Evolutionary conservation across 2,329 filamentous ascomycete genomes (phyloP), one percentile per base, ranked within the genome.

Genomic region (Colletotrichum tofieldiae): DNA sequence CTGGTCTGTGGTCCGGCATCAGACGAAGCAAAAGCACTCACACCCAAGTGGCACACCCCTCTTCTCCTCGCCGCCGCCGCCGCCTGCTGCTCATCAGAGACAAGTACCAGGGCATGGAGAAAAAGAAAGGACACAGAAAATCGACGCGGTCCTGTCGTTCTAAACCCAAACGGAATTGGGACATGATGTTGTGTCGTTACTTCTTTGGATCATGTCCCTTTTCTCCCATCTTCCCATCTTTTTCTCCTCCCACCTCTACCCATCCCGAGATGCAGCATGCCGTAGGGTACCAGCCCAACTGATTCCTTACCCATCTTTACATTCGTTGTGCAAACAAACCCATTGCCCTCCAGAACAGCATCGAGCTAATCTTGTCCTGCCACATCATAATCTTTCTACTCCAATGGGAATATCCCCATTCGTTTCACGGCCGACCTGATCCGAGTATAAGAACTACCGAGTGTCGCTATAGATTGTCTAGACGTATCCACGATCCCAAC

Each of bases 31-130:
- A 37, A 73, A 63, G 68, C 68, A 73, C 68, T 73, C 72, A 72
- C 72, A 67, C 72, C 72, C 68, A 73, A 73, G 68, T 72, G 63
- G 65, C 72, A 73, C 72, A 72, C 72, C 73, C 71, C 71, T 75
- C 71, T 73, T 67, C 43, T 59, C 45, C 20, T 43, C 47, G 20
- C 37, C 43, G 52, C 43, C 67, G 49, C 37, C 62, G 51, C 69
- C 52, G 69, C 59, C 52, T 37, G 65, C 69, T 65, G 58, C 54
- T 67, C 66, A 69, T 72, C 71, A 73, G 67, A 74, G 65, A 77
- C 77, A 74, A 70, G 67, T 73, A 72, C 70, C 55, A 72, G 74
- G 74, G 59, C 59, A 73, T 62, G 61, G 62, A 70, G 60, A 74
- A 71, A 73, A 74, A 72, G 74, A 71, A 74, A 76, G 61, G 54